phyloP scores from a whole-genome alignment of 257 asterid genomes.

The Primulina huaijiensis region DNA sequence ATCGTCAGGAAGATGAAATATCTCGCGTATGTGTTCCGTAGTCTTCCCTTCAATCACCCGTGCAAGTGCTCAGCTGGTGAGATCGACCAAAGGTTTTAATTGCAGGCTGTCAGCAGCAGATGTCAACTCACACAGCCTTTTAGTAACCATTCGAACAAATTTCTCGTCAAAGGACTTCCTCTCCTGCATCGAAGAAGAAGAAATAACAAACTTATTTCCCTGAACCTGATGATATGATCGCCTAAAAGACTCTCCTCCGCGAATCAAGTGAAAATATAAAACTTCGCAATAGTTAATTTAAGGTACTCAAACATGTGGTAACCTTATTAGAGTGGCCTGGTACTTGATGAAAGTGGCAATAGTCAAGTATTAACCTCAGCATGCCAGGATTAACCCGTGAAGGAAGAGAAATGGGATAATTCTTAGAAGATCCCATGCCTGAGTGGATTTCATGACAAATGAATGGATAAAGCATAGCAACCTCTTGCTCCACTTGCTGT shows the following conservation, averaged over 20 bases:
- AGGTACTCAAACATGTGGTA: conserved; percentile 15
- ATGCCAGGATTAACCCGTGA: conserved; percentile 75
- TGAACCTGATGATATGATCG: conserved; percentile 12
- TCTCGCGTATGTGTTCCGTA: conserved; percentile 89
- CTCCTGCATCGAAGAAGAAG: conserved; percentile 57
- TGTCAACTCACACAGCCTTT: conserved; percentile 91
- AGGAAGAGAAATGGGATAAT: conserved; percentile 81
- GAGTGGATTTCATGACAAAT: conserved; percentile 78
- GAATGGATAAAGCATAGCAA: conserved; percentile 81
- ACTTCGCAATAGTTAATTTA: neutral
- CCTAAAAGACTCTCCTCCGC: neutral
- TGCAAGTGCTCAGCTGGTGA: conserved; percentile 94
- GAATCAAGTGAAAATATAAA: conserved; percentile 16
- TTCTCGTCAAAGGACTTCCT: conserved; percentile 88
- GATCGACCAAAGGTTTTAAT: conserved; percentile 89
- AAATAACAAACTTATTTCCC: conserved; percentile 24
- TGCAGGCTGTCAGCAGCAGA: conserved; percentile 97
- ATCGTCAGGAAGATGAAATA: conserved; percentile 91
- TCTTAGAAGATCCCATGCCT: conserved; percentile 87
- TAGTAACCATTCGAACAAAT: conserved; percentile 83
- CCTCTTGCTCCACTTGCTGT: conserved; percentile 88
- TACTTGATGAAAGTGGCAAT: conserved; percentile 86
- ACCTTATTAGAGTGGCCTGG: conserved; percentile 96
- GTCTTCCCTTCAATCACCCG: conserved; percentile 89
- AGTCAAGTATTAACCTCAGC: conserved; percentile 86